These are phyloP conservation scores for Aureobasidium sp. DNA, from an alignment of 2,329 filamentous ascomycete species.

Conservation along the genomic window DNA sequence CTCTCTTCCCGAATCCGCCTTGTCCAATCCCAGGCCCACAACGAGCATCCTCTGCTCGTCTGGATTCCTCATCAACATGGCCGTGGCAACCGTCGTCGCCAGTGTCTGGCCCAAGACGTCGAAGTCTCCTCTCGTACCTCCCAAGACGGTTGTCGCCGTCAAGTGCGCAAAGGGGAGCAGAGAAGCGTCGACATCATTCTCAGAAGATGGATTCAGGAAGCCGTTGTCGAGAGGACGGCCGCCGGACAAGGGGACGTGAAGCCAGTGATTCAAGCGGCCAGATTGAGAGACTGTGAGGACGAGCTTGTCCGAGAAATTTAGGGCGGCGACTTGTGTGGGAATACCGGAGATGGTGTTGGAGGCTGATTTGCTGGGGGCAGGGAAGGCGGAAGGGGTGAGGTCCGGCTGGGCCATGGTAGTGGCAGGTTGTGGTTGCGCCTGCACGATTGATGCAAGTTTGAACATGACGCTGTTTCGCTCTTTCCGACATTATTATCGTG, in stretches of 20 bases:
- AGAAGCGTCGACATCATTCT: constrained; percentile 35
- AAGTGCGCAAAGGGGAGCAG: constrained; percentile 73
- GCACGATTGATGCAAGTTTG: neutral
- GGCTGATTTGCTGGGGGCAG: constrained; percentile 31
- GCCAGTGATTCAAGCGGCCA: constrained; percentile 86
- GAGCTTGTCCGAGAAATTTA: constrained; percentile 83
- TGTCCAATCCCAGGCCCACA: constrained; percentile 51
- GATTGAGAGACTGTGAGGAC: constrained; percentile 82
- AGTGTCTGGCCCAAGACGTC: constrained; percentile 73
- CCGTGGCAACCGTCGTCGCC: constrained; percentile 80
- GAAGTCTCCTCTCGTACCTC: constrained; percentile 74
- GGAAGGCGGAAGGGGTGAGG: constrained; percentile 52
- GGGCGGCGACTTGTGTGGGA: constrained; percentile 62
- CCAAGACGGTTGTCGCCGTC: constrained; percentile 79
- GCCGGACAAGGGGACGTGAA: constrained; percentile 72
- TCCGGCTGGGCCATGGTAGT: constrained; percentile 34
- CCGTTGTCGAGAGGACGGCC: constrained; percentile 55
- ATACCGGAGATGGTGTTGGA: constrained; percentile 59
- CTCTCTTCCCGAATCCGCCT: constrained; percentile 33
- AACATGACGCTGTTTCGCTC: neutral
- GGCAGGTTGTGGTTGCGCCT: neutral
- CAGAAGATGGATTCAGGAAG: constrained; percentile 35
- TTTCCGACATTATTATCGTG: too few relatives aligned
- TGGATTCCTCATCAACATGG: constrained; percentile 64
- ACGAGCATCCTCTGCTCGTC: constrained; percentile 53